Base-by-base conservation (phyloP, 306 rosid species). In the Prunus campanulata region DNA sequence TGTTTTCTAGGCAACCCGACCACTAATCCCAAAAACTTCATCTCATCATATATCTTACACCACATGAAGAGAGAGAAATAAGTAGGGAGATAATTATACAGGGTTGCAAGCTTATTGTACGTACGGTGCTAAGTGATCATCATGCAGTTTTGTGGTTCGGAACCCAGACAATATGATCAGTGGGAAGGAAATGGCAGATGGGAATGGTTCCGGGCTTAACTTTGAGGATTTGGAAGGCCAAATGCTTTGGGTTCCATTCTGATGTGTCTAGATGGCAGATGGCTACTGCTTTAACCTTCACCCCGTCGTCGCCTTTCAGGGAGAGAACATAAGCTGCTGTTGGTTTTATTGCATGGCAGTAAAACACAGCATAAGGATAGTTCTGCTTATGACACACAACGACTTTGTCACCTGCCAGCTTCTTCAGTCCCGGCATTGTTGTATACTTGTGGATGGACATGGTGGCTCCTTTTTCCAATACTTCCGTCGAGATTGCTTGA, bases 101-200 rank as follows among this genome's bases (percentile, higher is more conserved):
- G 42, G 42, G 42, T 7, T 35, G 42, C 42, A 6, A 35, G 42
- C 42, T 35, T 6, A 35, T 35, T 35, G 6, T 35, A 6, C 8
- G 8, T 35, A 35, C 42, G 6, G 42, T 35, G 8, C 42, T 35
- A 35, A 35, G 42, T 6, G 42, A 35, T 35, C 0, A 32, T 52
- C 30, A 77, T 13, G 65, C 15, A 22, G 42, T 62, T n/a, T 63
- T 80, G 81, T 78, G 75, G 67, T 84, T 80, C 6, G 86, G 75
- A 69, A 88, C 85, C 98, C 97, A 93, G 10, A 90, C 93, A 54
- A 91, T 69, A n/a, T 88, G 93, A 78, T 91, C 97, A 84, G 83
- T 77, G 0, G 96, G 94, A 64, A 93, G 90, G 81, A 91, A 93
- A 74, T 93, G 98, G 83, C 98, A 91, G 5, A 93, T 83, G 0